A percentile compares a stretch with the other conserved stretches of the same genome.
These are phyloP conservation scores for Penicillium taxi DNA, from an alignment of 495 filamentous ascomycete genomes.

Conservation along the genomic window DNA sequence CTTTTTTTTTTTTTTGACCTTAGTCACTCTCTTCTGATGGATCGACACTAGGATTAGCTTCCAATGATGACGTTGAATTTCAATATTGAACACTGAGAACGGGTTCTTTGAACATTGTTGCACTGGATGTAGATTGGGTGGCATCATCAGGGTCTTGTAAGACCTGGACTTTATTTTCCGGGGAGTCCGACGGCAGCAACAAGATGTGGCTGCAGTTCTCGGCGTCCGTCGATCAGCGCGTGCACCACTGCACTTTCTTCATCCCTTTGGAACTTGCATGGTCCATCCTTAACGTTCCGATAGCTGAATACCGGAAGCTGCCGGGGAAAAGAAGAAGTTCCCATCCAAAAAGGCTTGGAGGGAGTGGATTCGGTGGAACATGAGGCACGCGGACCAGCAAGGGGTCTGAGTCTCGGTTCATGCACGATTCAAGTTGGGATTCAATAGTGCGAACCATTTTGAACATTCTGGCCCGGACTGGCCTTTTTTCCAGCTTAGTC, in stretches of 20 bases:
- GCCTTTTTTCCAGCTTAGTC: neutral
- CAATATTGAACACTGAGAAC: neutral
- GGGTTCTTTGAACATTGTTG: too few relatives aligned
- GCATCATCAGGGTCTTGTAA: too few relatives aligned
- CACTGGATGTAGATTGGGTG: too few relatives aligned
- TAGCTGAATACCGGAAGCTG: slow-evolving; percentile 8
- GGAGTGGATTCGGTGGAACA: slow-evolving; percentile 26
- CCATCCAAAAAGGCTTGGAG: too few relatives aligned
- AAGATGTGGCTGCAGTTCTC: slow-evolving; percentile 31
- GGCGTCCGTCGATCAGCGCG: slow-evolving; percentile 6
- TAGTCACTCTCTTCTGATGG: neutral
- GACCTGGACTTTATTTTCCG: slow-evolving; percentile 24
- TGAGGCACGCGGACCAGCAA: slow-evolving; percentile 35
- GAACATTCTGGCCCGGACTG: neutral
- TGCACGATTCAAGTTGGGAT: slow-evolving; percentile 17
- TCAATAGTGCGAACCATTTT: slow-evolving; percentile 14
- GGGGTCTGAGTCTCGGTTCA: slow-evolving; percentile 30
- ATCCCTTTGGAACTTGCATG: slow-evolving; percentile 20
- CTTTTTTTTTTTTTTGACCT: neutral
- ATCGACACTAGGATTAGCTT: slow-evolving; percentile 9
- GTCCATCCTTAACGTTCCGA: slow-evolving; percentile 12
- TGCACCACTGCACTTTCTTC: slow-evolving; percentile 18
- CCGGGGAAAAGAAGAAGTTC: slow-evolving; percentile 3
- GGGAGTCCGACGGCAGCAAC: slow-evolving; percentile 11
- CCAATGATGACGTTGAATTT: slow-evolving; percentile 5